Evolutionary conservation across 768 basidiomycete genomes (phyloP), one percentile per base, ranked within the genome.

Genomic region (Guyanaporus albipodus): DNA sequence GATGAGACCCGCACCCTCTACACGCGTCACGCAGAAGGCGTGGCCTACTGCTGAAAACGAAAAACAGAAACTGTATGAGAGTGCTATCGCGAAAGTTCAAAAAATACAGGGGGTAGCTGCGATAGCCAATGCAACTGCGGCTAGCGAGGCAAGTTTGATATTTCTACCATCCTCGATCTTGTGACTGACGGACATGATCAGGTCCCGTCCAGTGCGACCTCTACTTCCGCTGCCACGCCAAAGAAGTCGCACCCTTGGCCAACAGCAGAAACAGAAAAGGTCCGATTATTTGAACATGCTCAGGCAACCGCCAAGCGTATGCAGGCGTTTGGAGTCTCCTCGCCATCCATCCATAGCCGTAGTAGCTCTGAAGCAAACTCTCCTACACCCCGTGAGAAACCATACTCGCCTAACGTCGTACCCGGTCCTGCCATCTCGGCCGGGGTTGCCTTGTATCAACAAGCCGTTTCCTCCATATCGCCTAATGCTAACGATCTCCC

Each of bases 261-360:
- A 7, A 75, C 82, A 1, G 86, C 90, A 0, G 88, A 89, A 64
- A 78, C 82, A 45, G 89, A 91, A 61, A 91, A 91, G 56, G 65
- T 75, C 2, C 72, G 76, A n/a, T 60, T 88, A n/a, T 89, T 76
- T 63, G 71, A 84, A 40, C 62, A 79, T 39, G 87, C 88, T 0
- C 82, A 83, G 57, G 78, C 75, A 1, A 81, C 76, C n/a, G 88
- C 80, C 2, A 73, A 70, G 45, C 74, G 72, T 42, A 76, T 76
- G 5, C 86, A 85, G 57, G 77, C 73, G 6, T 56, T 46, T 18
- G 71, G 64, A 1, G 56, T 62, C 12, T 59, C 61, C 7, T 59
- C 59, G 9, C 50, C 56, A 26, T 59, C 59, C 26, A 15, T 50
- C 19, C 61, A 61, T 15, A 59, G 56, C 21, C 67, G 59, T 23